Evolutionary conservation across 495 filamentous ascomycete genomes (phyloP).

Genomic region (Penicillium waksmanii): DNA sequence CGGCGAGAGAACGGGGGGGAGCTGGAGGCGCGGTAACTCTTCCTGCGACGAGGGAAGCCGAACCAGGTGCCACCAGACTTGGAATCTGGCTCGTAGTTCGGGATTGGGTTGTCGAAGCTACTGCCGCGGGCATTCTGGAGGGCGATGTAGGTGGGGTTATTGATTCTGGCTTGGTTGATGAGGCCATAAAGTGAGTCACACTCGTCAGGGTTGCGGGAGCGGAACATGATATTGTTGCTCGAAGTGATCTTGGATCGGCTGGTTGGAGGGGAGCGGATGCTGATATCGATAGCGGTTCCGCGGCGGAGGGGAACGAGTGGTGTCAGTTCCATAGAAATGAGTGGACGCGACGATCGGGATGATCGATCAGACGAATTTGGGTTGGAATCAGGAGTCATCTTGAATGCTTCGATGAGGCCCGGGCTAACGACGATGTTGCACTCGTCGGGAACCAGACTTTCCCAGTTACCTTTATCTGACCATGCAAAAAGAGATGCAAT

Average conservation of each 20-base stretch:
- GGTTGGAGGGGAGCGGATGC: conserved; percentile 81
- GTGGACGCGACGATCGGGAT: conserved; percentile 55
- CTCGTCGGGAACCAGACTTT: conserved; percentile 71
- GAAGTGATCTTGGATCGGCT: conserved; percentile 69
- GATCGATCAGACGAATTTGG: conserved; percentile 17
- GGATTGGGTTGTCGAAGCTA: conserved; percentile 34
- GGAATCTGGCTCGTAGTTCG: conserved; percentile 33
- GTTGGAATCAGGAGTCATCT: conserved; percentile 53
- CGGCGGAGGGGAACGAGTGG: conserved; percentile 85
- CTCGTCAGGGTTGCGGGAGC: conserved; percentile 75
- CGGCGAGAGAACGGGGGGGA: conserved; percentile 56
- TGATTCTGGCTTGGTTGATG: conserved; percentile 80
- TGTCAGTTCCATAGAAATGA: conserved; percentile 82
- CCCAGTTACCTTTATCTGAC: conserved; percentile 82
- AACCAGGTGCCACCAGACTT: conserved; percentile 44
- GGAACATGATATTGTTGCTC: conserved; percentile 82
- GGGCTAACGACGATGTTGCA: conserved; percentile 82
- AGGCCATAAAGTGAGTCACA: conserved; percentile 79
- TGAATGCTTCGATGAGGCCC: conserved; percentile 84
- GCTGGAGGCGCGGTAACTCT: conserved; percentile 62
- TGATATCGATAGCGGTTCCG: conserved; percentile 90
- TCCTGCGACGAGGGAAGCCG: conserved; percentile 52
- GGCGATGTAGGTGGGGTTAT: conserved; percentile 86
- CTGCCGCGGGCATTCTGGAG: conserved; percentile 71
- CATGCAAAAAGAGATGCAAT: conserved; percentile 83